Base-by-base conservation (phyloP, 805 yeast species). In the Wickerhamomyces strasburgensis region DNA sequence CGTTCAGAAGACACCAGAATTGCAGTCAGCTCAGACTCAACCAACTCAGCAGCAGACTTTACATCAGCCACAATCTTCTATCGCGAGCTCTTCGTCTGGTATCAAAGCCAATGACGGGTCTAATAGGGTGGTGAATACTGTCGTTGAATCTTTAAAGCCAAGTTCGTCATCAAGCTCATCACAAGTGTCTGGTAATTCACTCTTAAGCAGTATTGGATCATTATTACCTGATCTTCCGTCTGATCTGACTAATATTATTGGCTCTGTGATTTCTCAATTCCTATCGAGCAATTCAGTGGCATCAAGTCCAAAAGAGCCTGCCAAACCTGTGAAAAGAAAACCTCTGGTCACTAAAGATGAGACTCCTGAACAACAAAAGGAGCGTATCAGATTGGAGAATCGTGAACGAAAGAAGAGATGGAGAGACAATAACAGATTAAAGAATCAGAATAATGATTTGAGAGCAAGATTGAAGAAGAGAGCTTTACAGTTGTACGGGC, bases 391-490 rank as follows among this genome's bases (percentile, higher is more conserved):
- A 33, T 49, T 71, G 18, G 89, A 78, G 33, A 86, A 86, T 51
- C 65, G 95, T 33, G 84, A 78, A 37, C 65, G 95, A 15, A 86
- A 86, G 62, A 80, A 83, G 61, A 73, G 75, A 47, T 86, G 95
- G 95, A 69, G 95, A 51, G 89, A 78, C 46, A 79, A 75, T 19
- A 87, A 90, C 54, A 72, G 75, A 7, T 81, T 81, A 42, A 70
- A 93, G 46, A 89, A 89, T 58, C 81, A 85, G 62, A 96, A 88
- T 57, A 82, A 86, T 51, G 98, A 90, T 54, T 65, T 90, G 37
- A 70, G 95, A 35, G 76, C 84, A 0, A 67, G 98, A 38, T 80
- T 90, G 15, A 70, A 74, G 45, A 81, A 80, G 46, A 67, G 93
- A 28, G 96, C 97, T 0, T 66, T 63, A 27, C 62, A 60, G 14